Percentiles rank a stretch among this genome's conserved stretches.
phyloP scores from a whole-genome alignment of 2,329 filamentous ascomycete genomes.

The Diaporthe longicolla region DNA sequence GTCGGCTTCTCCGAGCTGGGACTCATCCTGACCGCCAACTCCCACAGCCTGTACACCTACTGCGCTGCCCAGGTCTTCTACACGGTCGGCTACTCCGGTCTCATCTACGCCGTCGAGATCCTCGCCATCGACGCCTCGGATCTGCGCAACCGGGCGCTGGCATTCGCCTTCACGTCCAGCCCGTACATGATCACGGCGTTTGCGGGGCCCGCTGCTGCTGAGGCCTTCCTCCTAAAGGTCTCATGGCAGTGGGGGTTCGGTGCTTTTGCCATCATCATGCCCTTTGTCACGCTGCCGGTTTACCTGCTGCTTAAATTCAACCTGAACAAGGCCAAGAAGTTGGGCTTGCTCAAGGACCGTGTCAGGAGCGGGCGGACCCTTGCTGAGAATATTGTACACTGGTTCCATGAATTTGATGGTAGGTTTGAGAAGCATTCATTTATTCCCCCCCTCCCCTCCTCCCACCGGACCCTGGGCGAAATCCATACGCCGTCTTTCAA shows the following conservation, averaged over 20 bases:
- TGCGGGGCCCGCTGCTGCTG: slow-evolving; percentile 68
- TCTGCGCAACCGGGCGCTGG: slow-evolving; percentile 76
- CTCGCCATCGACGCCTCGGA: slow-evolving; percentile 78
- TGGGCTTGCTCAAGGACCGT: slow-evolving; percentile 56
- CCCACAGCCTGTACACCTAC: slow-evolving; percentile 72
- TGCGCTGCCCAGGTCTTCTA: slow-evolving; percentile 77
- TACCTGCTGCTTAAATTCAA: slow-evolving; percentile 69
- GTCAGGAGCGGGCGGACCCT: slow-evolving; percentile 60
- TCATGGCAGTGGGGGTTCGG: slow-evolving; percentile 76
- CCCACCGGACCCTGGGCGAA: fast-evolving
- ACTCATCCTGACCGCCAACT: slow-evolving; percentile 75
- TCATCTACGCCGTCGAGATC: slow-evolving; percentile 72
- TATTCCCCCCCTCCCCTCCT: too few relatives aligned
- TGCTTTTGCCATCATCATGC: slow-evolving; percentile 71
- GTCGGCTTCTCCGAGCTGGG: slow-evolving; percentile 61
- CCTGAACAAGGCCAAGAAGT: slow-evolving; percentile 67
- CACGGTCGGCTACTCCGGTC: slow-evolving; percentile 71
- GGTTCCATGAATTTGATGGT: slow-evolving; percentile 71
- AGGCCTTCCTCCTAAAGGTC: slow-evolving; percentile 62
- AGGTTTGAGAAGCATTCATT: slow-evolving; percentile 39
- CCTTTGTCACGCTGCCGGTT: slow-evolving; percentile 70
- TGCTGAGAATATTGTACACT: slow-evolving; percentile 63
- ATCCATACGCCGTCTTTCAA: not conserved
- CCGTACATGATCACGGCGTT: slow-evolving; percentile 75
- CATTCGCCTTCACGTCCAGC: slow-evolving; percentile 72